Percentiles rank a stretch among this genome's conserved stretches.
These are phyloP conservation scores for Pterocarpus santalinus DNA, from an alignment of 306 rosid species.

Conservation along the genomic window DNA sequence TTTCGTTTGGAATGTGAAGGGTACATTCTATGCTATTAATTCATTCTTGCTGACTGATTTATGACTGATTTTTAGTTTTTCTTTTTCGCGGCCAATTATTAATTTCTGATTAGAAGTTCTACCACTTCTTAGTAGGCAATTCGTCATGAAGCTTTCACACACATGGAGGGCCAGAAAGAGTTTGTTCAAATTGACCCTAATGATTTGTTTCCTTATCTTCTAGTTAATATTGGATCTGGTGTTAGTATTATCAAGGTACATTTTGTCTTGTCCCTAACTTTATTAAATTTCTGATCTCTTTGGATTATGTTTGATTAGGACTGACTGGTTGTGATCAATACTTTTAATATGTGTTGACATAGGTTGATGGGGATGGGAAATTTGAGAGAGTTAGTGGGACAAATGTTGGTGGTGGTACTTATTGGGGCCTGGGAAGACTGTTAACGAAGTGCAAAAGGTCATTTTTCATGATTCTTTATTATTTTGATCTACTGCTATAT, in stretches of 20 bases:
- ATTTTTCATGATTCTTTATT: slow-evolving; percentile 37
- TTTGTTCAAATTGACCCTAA: slow-evolving; percentile 95
- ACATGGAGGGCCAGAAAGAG: slow-evolving; percentile 93
- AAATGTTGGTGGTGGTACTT: slow-evolving; percentile 99
- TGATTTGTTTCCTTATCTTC: slow-evolving; percentile 92
- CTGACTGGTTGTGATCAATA: slow-evolving; percentile 35
- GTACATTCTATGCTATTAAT: slow-evolving; percentile 16
- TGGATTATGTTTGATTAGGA: slow-evolving; percentile 37
- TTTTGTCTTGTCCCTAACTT: slow-evolving; percentile 41
- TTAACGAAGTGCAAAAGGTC: slow-evolving; percentile 98
- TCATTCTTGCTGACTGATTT: slow-evolving; percentile 38
- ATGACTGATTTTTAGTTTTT: slow-evolving; percentile 22
- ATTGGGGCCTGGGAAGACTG: slow-evolving; percentile 97
- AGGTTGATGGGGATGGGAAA: slow-evolving; percentile 99
- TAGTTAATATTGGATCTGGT: slow-evolving; percentile 98
- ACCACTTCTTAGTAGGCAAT: slow-evolving; percentile 90
- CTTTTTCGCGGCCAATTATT: slow-evolving; percentile 33
- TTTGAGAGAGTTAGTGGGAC: slow-evolving; percentile 98
- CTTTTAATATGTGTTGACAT: slow-evolving; percentile 40
- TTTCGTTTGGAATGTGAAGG: slow-evolving; percentile 45
- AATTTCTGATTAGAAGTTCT: slow-evolving; percentile 58
- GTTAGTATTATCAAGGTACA: slow-evolving; percentile 97
- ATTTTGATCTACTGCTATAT: slow-evolving; percentile 33
- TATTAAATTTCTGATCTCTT: slow-evolving; percentile 40
- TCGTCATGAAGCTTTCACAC: slow-evolving; percentile 99